Conservation (phyloP, 495 filamentous ascomycete genomes). For the Penicillium canariense region DNA sequence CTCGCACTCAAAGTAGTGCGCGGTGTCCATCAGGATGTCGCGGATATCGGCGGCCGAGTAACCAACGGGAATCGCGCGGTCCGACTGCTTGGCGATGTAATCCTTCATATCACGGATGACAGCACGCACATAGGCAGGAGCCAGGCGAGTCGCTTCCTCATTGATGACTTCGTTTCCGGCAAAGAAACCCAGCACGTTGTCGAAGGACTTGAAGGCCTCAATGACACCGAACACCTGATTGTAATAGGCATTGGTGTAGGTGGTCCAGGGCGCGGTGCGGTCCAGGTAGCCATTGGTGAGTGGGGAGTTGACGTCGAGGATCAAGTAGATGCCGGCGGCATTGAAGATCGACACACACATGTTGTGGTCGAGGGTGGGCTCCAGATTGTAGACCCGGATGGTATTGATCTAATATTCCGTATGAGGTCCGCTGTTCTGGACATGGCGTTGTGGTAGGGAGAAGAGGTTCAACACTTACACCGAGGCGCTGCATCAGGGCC, state of each 20-base stretch:
- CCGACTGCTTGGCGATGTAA: constrained; percentile 72
- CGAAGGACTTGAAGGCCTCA: constrained; percentile 91
- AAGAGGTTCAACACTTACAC: constrained; percentile 41
- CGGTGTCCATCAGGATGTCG: constrained; percentile 71
- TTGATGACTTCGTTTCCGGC: constrained; percentile 94
- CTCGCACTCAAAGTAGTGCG: constrained; percentile 82
- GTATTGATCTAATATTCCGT: constrained; percentile 70
- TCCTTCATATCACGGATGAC: constrained; percentile 83
- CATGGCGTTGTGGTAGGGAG: no score
- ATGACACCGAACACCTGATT: constrained; percentile 84
- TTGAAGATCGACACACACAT: constrained; percentile 92
- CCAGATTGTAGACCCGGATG: constrained; percentile 91
- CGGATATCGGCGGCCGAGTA: constrained; percentile 96
- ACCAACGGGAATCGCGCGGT: constrained; percentile 74
- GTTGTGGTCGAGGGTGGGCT: constrained; percentile 81
- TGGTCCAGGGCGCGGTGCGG: constrained; percentile 61
- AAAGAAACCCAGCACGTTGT: constrained; percentile 90
- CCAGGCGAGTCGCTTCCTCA: constrained; percentile 44
- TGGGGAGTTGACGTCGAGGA: constrained; percentile 88
- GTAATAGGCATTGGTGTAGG: constrained; percentile 74
- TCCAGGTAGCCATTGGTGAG: constrained; percentile 72
- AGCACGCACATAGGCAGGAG: constrained; percentile 52
- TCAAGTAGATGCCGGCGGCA: constrained; percentile 71
- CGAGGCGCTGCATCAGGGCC: constrained; percentile 82
- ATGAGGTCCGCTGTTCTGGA: not conserved